A percentile compares a stretch with the other conserved stretches of the same genome.
These are phyloP conservation scores for Aspergillus oerlinghausenensis DNA, from an alignment of 2,329 filamentous ascomycete species.

Conservation along the genomic window DNA sequence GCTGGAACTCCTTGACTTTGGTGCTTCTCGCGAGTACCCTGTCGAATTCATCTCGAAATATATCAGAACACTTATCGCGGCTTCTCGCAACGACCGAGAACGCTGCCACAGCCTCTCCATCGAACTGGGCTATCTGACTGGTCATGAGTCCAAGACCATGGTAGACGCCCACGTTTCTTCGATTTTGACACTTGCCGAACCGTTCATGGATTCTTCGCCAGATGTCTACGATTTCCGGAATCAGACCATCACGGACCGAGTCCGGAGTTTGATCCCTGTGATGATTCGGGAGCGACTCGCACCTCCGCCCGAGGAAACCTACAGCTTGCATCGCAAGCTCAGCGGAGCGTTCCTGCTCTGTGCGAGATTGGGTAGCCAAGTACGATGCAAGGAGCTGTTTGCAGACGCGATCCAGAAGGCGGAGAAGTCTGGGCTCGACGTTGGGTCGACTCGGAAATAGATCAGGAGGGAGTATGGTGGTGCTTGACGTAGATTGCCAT, in stretches of 20 bases:
- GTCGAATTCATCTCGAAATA: slow-evolving; percentile 75
- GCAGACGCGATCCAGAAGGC: slow-evolving; percentile 28
- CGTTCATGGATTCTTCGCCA: slow-evolving; percentile 71
- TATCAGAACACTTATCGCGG: slow-evolving; percentile 72
- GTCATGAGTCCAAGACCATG: slow-evolving; percentile 81
- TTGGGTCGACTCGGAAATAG: background rate
- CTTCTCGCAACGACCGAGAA: slow-evolving; percentile 63
- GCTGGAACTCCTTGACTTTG: slow-evolving; percentile 92
- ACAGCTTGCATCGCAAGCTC: slow-evolving; percentile 88
- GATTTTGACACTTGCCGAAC: slow-evolving; percentile 85
- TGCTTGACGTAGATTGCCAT: background rate
- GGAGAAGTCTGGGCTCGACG: slow-evolving; percentile 15
- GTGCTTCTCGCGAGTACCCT: slow-evolving; percentile 82
- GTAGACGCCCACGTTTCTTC: slow-evolving; percentile 83
- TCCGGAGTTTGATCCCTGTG: slow-evolving; percentile 79
- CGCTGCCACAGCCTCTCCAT: slow-evolving; percentile 65
- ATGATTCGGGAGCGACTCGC: slow-evolving; percentile 88
- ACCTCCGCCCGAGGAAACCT: slow-evolving; percentile 95
- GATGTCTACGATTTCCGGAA: slow-evolving; percentile 86
- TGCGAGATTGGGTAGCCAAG: slow-evolving; percentile 75
- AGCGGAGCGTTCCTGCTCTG: slow-evolving; percentile 94
- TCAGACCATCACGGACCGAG: slow-evolving; percentile 94
- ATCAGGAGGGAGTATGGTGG: background rate
- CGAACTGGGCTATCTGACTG: slow-evolving; percentile 84
- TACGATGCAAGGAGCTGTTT: slow-evolving; percentile 78